Conservation (phyloP, 2,329 filamentous ascomycete species). For the Venturia carpophila region DNA sequence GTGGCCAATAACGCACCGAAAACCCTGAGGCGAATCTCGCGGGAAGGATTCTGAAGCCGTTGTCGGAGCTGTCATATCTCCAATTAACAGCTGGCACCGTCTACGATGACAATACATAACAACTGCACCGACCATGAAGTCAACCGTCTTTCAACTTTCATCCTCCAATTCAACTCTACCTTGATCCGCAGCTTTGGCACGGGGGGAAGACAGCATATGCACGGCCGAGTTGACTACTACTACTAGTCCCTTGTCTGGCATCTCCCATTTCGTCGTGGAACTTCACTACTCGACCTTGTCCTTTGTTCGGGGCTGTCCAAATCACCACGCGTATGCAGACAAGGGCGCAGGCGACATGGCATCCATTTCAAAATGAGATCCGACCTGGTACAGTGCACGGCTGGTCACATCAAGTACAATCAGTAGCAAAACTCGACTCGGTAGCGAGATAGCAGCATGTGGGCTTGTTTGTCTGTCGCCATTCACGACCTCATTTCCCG, state of each 20-base stretch:
- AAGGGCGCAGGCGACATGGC: slow-evolving; percentile 39
- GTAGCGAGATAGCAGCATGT: slow-evolving; percentile 50
- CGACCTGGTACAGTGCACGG: slow-evolving; percentile 51
- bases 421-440: slow-evolving; percentile 35
- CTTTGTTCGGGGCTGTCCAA: not conserved
- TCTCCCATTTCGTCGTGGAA: not conserved
- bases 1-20: not conserved
- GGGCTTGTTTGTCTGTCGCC: slow-evolving; percentile 57
- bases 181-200: not conserved
- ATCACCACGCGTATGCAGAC: slow-evolving; percentile 12
- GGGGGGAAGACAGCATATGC: not conserved
- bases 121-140: not conserved
- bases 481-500: slow-evolving; percentile 69
- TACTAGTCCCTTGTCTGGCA: not conserved
- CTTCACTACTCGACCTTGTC: not conserved
- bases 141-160: not conserved
- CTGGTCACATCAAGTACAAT: slow-evolving; percentile 35
- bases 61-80: not conserved
- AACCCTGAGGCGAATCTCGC: not conserved
- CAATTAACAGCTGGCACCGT: too few species aligned
- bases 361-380: slow-evolving; percentile 79
- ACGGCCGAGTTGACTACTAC: not conserved
- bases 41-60: not conserved
- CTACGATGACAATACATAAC: not conserved
- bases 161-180: not conserved